phyloP scores from a whole-genome alignment of 1,284 basidiomycete species.

The Neonothopanus nambi region DNA sequence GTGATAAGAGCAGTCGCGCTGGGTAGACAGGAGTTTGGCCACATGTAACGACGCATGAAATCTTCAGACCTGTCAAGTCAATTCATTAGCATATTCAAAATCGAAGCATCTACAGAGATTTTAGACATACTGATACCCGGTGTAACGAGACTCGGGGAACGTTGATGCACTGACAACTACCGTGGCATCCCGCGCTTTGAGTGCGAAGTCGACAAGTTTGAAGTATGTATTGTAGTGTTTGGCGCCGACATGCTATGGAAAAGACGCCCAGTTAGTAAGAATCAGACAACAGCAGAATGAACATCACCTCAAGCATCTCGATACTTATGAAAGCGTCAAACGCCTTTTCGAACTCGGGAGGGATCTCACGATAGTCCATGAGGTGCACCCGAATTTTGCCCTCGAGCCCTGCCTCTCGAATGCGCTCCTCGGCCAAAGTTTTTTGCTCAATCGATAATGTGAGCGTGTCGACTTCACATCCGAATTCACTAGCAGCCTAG shows the following conservation, averaged over 20 bases:
- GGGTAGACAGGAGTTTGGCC: slow-evolving; percentile 88
- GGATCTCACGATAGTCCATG: slow-evolving; percentile 84
- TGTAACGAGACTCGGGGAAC: slow-evolving; percentile 79
- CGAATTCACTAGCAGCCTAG: slow-evolving; percentile 66
- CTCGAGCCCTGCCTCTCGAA: slow-evolving; percentile 70
- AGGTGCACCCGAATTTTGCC: slow-evolving; percentile 80
- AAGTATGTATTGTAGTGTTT: slow-evolving; percentile 79
- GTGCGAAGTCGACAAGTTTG: slow-evolving; percentile 75
- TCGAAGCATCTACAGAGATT: not conserved
- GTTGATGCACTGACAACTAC: slow-evolving; percentile 81
- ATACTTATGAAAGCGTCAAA: slow-evolving; percentile 90
- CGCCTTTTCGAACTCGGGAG: slow-evolving; percentile 70
- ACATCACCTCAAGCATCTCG: slow-evolving; percentile 85
- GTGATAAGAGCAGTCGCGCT: slow-evolving; percentile 76
- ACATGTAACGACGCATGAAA: slow-evolving; percentile 90
- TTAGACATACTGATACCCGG: slow-evolving; percentile 60
- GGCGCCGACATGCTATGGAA: slow-evolving; percentile 61
- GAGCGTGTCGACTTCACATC: slow-evolving; percentile 85
- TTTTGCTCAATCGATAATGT: slow-evolving; percentile 89
- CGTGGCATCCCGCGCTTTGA: slow-evolving; percentile 70
- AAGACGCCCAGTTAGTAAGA: slow-evolving; percentile 11
- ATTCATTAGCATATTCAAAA: slow-evolving; percentile 8
- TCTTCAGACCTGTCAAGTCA: slow-evolving; percentile 63
- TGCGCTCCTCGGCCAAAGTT: slow-evolving; percentile 79
- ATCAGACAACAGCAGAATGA: not conserved